Evolutionary conservation across 495 filamentous ascomycete species (phyloP), one percentile per base, ranked within the genome.

Genomic region (Hyaloscypha variabilis): DNA sequence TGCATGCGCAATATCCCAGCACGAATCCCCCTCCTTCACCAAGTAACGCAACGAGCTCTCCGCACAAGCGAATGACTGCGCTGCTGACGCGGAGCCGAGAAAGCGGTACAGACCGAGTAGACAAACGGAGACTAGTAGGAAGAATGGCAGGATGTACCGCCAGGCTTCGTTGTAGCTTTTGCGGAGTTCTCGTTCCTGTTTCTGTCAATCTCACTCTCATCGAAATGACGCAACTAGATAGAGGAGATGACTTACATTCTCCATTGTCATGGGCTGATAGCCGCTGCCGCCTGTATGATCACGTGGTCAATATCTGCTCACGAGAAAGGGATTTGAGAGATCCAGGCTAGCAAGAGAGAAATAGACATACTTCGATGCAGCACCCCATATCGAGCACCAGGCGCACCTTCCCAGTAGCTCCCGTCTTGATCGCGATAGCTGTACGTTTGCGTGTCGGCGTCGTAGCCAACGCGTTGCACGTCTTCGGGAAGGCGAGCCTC

Each of bases 381-480:
- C 39, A 66, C 55, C 31, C 83, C 83, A 68, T 83, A 84, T 13
- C 65, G 72, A 23, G 68, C 73, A 11, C 83, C 83, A 1, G 80
- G 74, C 2, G 75, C 76, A 36, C 77, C 74, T 69, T 81, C 77
- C 77, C 77, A 85, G 66, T 71, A 52, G 51, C 62, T 68, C 25
- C 78, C 79, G 53, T 80, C 73, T 65, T 81, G 77, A 49, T 73
- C 71, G 53, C 74, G 77, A 74, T 77, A 85, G n/a, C 77, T 80
- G 74, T 85, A 85, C 21, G 67, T 72, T 63, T 83, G 76, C 3
- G 73, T 77, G 65, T 83, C 81, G 70, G 81, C 82, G 68, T 85
- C 83, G 73, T 85, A 85, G 68, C 78, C 82, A 29, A 82, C 72
- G 60, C 82, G 78, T 21, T 73, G 62, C 79, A 85, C 81, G 71